Base-by-base conservation (phyloP, 345 rosid species). In the Pistacia integerrima region DNA sequence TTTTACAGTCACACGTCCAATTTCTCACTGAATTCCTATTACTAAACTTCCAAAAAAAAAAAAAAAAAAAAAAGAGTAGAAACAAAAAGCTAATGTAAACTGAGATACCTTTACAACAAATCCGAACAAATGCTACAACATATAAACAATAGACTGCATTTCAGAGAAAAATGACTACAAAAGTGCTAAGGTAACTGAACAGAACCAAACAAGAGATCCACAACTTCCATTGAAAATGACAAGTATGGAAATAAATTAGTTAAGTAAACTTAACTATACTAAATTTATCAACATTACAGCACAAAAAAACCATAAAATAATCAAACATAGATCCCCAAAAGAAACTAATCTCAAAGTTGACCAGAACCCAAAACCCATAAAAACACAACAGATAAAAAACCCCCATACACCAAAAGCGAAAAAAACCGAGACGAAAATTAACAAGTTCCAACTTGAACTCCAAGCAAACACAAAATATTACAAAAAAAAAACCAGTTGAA, bases 401-500 rank as follows among this genome's bases (percentile, higher is more conserved):
- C 20, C 16, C 44, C 30, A 28, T 28, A 69, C 0, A 3, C 4
- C 33, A 9, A 11, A 48, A 46, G n/a, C 12, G 14, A 20, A 49
- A 28, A 49, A 48, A 46, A 35, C 11, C 63, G 52, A 56, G 35
- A 36, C 20, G 25, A 38, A 57, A 41, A 57, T 18, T 55, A 35
- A 71, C 54, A 58, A 38, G 52, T 57, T 36, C n/a, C 64, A 13
- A 57, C 58, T 44, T n/a, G 28, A 73, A n/a, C 62, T 54, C 44
- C 57, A 9, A 60, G 18, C 38, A 58, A 57, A 41, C 35, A 36
- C 49, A 30, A 30, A 36, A 2, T 25, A 25, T 25, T 25, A 7
- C 58, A 28, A 5, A 11, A 8, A 55, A 28, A 30, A 58, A 74
- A 48, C 68, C 62, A 77, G 64, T 56, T 46, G 59, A 38, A 22